These are phyloP conservation scores for Pseudogymnoascus sp. DNA, from an alignment of 2,329 filamentous ascomycete species.

Conservation along the genomic window DNA sequence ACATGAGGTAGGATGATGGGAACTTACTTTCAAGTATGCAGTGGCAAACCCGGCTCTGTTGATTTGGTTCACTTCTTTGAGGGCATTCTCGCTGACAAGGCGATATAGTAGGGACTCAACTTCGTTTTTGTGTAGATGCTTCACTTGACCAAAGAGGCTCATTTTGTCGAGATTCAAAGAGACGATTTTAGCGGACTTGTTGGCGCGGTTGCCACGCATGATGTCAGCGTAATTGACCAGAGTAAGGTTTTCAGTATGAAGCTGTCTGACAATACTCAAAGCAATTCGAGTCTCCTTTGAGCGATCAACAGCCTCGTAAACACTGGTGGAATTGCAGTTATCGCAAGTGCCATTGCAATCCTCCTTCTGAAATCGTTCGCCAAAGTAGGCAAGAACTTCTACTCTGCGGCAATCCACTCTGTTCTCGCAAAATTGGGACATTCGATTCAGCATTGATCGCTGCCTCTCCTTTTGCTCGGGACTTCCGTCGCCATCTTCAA, in stretches of 20 bases:
- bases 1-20: slow-evolving; percentile 20
- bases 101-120: slow-evolving; percentile 78
- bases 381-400: slow-evolving; percentile 91
- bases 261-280: slow-evolving; percentile 58
- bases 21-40: slow-evolving; percentile 63
- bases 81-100: slow-evolving; percentile 65
- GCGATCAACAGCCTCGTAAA: slow-evolving; percentile 70
- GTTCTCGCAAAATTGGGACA: slow-evolving; percentile 87
- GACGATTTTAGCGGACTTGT: slow-evolving; percentile 48
- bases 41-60: slow-evolving; percentile 63
- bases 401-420: slow-evolving; percentile 77
- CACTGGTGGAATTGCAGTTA: slow-evolving; percentile 71
- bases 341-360: slow-evolving; percentile 76
- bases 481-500: slow-evolving; percentile 71
- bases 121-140: slow-evolving; percentile 64
- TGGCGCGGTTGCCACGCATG: slow-evolving; percentile 69
- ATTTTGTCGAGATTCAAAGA: slow-evolving; percentile 35
- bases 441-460: slow-evolving; percentile 74
- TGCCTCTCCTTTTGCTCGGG: slow-evolving; percentile 78
- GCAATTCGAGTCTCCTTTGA: slow-evolving; percentile 67
- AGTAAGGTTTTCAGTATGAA: slow-evolving; percentile 58
- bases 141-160: slow-evolving; percentile 62
- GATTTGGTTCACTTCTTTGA: slow-evolving; percentile 63
- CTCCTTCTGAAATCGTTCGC: slow-evolving; percentile 67
- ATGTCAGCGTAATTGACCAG: slow-evolving; percentile 78